A percentile compares a stretch with the other conserved stretches of the same genome.
phyloP scores from a whole-genome alignment of 2,329 filamentous ascomycete genomes.

The Talaromyces islandicus region DNA sequence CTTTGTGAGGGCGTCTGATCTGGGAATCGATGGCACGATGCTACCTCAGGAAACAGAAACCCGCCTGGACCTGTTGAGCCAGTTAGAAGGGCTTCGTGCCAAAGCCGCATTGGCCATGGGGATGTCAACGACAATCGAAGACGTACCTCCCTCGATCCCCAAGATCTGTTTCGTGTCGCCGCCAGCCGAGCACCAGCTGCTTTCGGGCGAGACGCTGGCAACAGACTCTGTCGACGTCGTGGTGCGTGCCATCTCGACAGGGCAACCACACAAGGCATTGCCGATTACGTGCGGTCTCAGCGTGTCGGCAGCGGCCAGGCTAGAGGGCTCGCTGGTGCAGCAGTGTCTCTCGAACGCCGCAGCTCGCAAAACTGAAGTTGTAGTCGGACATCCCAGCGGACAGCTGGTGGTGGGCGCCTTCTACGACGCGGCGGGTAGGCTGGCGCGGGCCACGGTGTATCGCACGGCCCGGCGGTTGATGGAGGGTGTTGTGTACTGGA shows the following conservation, averaged over 20 bases:
- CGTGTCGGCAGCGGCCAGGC: conserved; percentile 43
- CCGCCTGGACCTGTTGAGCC: conserved; percentile 36
- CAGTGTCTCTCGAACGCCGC: conserved; percentile 18
- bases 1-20: conserved; percentile 52
- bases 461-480: conserved; percentile 45
- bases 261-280: conserved; percentile 52
- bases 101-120: conserved; percentile 58
- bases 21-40: conserved; percentile 47
- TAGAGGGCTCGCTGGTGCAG: conserved; percentile 37
- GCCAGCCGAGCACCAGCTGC: conserved; percentile 29
- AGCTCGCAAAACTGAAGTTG: conserved; percentile 27
- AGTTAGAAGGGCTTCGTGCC: conserved; percentile 52
- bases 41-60: conserved; percentile 51
- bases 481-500: conserved; percentile 42
- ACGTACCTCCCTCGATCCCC: conserved; percentile 53
- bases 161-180: conserved; percentile 56
- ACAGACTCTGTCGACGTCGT: conserved; percentile 30
- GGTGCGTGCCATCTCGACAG: conserved; percentile 50
- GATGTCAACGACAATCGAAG: conserved; percentile 40
- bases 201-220: conserved; percentile 31
- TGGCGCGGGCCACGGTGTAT: conserved; percentile 40
- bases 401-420: conserved; percentile 38
- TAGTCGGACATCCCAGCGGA: conserved; percentile 44
- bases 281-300: conserved; percentile 52
- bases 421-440: conserved; percentile 28